Base-by-base conservation (phyloP, 2,329 filamentous ascomycete species). In the Diaporthe citrichinensis region DNA sequence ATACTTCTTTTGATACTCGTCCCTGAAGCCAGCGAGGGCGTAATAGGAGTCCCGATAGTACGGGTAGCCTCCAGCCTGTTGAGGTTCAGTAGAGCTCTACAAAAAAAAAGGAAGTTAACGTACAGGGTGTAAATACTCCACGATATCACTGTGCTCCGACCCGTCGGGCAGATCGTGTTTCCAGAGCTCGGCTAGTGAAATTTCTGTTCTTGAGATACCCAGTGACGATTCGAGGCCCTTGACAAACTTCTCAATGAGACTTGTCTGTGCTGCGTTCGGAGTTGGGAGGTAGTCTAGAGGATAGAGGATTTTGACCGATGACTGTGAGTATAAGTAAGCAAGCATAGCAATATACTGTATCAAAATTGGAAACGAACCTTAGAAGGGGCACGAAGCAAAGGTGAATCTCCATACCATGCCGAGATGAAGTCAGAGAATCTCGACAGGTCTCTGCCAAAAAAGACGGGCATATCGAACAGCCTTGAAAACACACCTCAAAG, bases 401-500 rank as follows among this genome's bases (percentile, higher is more conserved):
- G n/a, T 4, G 59, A 62, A 28, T 62, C 36, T 62, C 59, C 59
- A 20, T 62, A 62, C 39, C 59, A 62, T 20, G 23, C 59, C 4
- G 59, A 62, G 59, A 62, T 62, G 39, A 62, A 62, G 5, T 62
- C 59, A 5, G n/a, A 28, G 14, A 62, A 62, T 28, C n/a, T 62
- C 14, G 59, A 62, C 14, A 62, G 34, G n/a, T 62, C 59, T 14
- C 36, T 62, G 36, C 36, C 14, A 20, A 62, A 62, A 17, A 62
- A 44, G 2, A 62, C 59, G 39, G 59, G 39, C 36, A 62, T 62
- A 7, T 62, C 59, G n/a, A 62, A 62, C 15, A 44, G 15, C 2
- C 59, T 61, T 61, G 10, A 17, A 36, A 3, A 25, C 39, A 10
- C 34, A 12, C 49, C 49, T 3, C 49, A 53, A 28, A 28, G 34